Evolutionary conservation across 768 basidiomycete genomes (phyloP), one percentile per base, ranked within the genome.

Genomic region (Agrocybe chaxingu): DNA sequence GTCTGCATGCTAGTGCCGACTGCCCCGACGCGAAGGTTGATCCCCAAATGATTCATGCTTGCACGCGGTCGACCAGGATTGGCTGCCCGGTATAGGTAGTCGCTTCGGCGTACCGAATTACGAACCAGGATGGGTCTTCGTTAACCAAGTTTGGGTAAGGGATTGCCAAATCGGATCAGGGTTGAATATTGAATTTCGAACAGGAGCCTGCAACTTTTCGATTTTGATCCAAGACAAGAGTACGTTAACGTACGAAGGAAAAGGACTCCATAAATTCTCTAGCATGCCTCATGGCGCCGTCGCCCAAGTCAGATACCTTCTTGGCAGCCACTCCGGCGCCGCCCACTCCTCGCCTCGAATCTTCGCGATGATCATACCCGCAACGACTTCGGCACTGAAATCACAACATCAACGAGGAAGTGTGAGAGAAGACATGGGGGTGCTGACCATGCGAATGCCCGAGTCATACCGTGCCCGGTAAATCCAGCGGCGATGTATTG

Each of bases 381-480:
- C 48, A 4, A 54, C 50, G n/a, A 69, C 80, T 60, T 89, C 81
- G 12, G 81, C 87, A 51, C 87, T 87, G 54, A 13, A 45, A 29
- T 44, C 29, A 4, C 5, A 30, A 8, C 33, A 16, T 30, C 31
- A 8, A 33, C 30, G 9, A 16, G 24, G 37, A 18, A 39, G 16
- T 12, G 11, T 36, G 40, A 24, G 45, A 35, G 9, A 48, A 8
- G 31, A 2, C 19, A 12, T 10, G 11, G 24, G 24, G 24, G 24
- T 2, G 54, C 76, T 38, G 57, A 85, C 88, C 87, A 89, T 30
- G 78, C 81, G 62, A 77, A 89, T 0, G 85, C 80, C 4, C 86
- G 79, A 4, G 89, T 80, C 87, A 92, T 91, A 0, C 89, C 90
- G 55, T 91, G 89, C 1, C 89, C 89, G 0, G 80, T 74, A 57